These are phyloP conservation scores for Priceomyces carsonii DNA, from an alignment of 805 yeast species.

Conservation along the genomic window DNA sequence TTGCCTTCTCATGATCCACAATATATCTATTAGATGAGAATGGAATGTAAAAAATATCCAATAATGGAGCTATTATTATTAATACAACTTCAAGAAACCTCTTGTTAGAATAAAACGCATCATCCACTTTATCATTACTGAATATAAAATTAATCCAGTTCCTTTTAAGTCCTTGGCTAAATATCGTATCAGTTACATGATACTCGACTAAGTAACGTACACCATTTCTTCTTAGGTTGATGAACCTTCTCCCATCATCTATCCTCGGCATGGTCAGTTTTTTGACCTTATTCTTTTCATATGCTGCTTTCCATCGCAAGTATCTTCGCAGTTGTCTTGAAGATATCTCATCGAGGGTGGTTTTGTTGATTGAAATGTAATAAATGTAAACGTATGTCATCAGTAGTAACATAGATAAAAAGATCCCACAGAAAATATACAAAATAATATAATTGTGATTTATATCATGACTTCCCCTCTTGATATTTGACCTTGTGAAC, in stretches of 20 bases:
- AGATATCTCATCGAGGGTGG: slow-evolving; percentile 61
- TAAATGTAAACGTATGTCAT: slow-evolving; percentile 44
- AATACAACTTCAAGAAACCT: slow-evolving; percentile 15
- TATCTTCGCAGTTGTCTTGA: slow-evolving; percentile 30
- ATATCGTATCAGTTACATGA: slow-evolving; percentile 32
- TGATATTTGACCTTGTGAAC: slow-evolving; percentile 23
- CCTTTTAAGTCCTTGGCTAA: slow-evolving; percentile 32
- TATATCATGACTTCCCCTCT: slow-evolving; percentile 21
- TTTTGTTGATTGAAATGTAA: slow-evolving; percentile 49
- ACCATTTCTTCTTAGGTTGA: slow-evolving; percentile 38
- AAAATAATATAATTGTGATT: slow-evolving; percentile 53
- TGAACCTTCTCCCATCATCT: slow-evolving; percentile 39
- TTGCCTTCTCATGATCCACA: slow-evolving; percentile 1
- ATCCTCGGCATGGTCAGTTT: slow-evolving; percentile 12
- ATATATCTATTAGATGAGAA: neutral
- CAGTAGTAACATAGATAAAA: slow-evolving; percentile 47
- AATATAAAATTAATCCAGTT: slow-evolving; percentile 38
- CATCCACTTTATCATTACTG: slow-evolving; percentile 23
- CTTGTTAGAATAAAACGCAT: slow-evolving; percentile 7
- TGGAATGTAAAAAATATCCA: slow-evolving; percentile 16
- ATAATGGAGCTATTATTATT: slow-evolving; percentile 20
- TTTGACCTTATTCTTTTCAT: slow-evolving; percentile 9
- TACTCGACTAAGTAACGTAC: slow-evolving; percentile 39
- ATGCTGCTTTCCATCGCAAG: slow-evolving; percentile 20
- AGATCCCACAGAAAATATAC: slow-evolving; percentile 43